Evolutionary conservation across 163 green algal species (phyloP).

Genomic region (Smithsoniella earleae): DNA sequence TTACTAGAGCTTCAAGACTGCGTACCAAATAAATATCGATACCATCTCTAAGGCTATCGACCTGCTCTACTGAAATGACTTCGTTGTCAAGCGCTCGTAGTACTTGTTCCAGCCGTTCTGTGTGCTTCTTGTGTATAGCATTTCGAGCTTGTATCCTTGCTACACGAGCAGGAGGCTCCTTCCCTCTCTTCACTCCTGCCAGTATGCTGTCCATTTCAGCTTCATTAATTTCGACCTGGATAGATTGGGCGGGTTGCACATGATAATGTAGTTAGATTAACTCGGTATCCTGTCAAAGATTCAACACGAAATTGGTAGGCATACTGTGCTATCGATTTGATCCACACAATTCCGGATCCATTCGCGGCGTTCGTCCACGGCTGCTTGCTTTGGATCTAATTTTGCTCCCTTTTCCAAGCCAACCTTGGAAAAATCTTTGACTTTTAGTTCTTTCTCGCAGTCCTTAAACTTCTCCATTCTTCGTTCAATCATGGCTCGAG

Average conservation of each 20-base stretch:
- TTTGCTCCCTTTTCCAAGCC: conserved; percentile 18
- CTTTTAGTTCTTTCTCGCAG: conserved; percentile 25
- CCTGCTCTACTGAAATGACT: conserved; percentile 16
- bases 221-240: conserved; percentile 27
- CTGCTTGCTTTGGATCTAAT: conserved; percentile 27
- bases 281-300: no score
- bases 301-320: neutral
- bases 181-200: neutral
- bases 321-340: conserved; percentile 6
- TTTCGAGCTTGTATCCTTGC: conserved; percentile 12
- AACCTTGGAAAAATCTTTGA: conserved; percentile 28
- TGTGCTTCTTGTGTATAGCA: conserved; percentile 16
- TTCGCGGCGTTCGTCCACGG: neutral
- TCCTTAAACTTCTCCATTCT: conserved; percentile 25
- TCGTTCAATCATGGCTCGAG: conserved; percentile 8
- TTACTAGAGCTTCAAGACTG: neutral
- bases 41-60: neutral
- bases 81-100: conserved; percentile 12
- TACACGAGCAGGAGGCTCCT: conserved; percentile 21
- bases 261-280: no score
- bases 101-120: conserved; percentile 20
- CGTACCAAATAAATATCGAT: conserved; percentile 22
- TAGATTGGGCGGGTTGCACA: no score
- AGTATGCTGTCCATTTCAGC: conserved; percentile 22
- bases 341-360: conserved; percentile 23